Evolutionary conservation across 129 eudicot species (phyloP).

Genomic region (Logfia minima): DNA sequence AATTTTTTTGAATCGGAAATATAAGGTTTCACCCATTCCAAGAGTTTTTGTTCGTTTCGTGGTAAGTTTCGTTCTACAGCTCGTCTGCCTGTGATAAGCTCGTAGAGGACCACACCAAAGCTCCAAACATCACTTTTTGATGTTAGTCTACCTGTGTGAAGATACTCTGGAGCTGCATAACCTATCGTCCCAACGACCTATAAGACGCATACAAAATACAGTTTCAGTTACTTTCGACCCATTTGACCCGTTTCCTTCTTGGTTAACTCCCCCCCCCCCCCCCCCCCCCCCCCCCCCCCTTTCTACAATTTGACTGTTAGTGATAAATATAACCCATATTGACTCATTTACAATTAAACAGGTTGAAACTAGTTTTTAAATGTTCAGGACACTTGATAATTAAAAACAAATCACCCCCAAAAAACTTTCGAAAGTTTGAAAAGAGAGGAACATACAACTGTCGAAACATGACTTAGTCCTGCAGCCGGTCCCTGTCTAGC

Average conservation of each 20-base stretch:
- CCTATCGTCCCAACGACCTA: constrained; percentile 95
- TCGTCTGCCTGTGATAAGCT: constrained; percentile 85
- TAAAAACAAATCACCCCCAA: not conserved
- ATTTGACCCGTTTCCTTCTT: not conserved
- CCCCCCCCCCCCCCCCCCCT: too few species aligned
- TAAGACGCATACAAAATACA: not conserved
- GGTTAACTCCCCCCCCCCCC: not conserved
- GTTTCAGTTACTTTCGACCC: not conserved
- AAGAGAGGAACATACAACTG: constrained; percentile 52
- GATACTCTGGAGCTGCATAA: constrained; percentile 96
- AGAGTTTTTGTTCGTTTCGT: constrained; percentile 73
- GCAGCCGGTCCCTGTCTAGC: constrained; percentile 93
- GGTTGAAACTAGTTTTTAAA: not conserved
- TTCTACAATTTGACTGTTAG: not conserved
- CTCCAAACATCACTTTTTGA: constrained; percentile 95
- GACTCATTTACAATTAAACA: not conserved
- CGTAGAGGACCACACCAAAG: constrained; percentile 88
- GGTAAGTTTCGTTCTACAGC: constrained; percentile 85
- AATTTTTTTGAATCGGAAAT: constrained; percentile 72
- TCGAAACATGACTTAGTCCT: constrained; percentile 76
- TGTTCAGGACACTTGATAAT: too few species aligned
- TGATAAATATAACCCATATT: not conserved
- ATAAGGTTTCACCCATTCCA: constrained; percentile 89
- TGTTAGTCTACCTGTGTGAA: constrained; percentile 80
- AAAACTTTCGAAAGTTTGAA: not conserved